These are phyloP conservation scores for Ogataea paraovalis DNA, from an alignment of 805 yeast genomes.

Conservation along the genomic window DNA sequence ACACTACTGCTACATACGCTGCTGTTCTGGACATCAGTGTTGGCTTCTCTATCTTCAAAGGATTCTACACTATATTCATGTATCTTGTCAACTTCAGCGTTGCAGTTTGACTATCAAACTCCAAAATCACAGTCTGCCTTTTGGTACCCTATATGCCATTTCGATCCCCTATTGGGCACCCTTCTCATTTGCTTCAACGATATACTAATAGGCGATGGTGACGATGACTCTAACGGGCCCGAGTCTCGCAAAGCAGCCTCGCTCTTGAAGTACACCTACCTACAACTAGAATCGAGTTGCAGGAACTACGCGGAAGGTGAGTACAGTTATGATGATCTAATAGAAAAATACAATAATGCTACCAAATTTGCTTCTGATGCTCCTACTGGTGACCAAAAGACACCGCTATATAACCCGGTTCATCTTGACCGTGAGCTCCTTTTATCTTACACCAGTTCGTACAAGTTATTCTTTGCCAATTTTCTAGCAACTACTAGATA, in stretches of 20 bases:
- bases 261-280: slow-evolving; percentile 8
- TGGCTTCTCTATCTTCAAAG: neutral
- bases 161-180: slow-evolving; percentile 26
- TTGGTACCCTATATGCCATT: slow-evolving; percentile 23
- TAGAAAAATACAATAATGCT: slow-evolving; percentile 11
- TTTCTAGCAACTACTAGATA: slow-evolving; percentile 11
- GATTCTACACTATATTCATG: slow-evolving; percentile 24
- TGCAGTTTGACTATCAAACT: slow-evolving; percentile 18
- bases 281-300: slow-evolving; percentile 11
- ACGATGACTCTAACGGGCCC: neutral
- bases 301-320: slow-evolving; percentile 5
- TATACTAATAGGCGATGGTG: neutral
- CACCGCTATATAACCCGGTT: slow-evolving; percentile 16
- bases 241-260: neutral
- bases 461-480: slow-evolving; percentile 19
- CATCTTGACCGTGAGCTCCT: slow-evolving; percentile 5
- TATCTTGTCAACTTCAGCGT: slow-evolving; percentile 9
- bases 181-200: slow-evolving; percentile 23
- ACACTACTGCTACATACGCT: neutral
- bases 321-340: slow-evolving; percentile 4
- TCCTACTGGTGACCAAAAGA: neutral
- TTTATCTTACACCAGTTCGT: slow-evolving; percentile 13
- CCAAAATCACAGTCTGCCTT: slow-evolving; percentile 10
- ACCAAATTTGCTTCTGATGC: slow-evolving; percentile 5
- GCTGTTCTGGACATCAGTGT: neutral